phyloP scores from a whole-genome alignment of 352 stramenopile species.

The Phytophthora sansomeana region DNA sequence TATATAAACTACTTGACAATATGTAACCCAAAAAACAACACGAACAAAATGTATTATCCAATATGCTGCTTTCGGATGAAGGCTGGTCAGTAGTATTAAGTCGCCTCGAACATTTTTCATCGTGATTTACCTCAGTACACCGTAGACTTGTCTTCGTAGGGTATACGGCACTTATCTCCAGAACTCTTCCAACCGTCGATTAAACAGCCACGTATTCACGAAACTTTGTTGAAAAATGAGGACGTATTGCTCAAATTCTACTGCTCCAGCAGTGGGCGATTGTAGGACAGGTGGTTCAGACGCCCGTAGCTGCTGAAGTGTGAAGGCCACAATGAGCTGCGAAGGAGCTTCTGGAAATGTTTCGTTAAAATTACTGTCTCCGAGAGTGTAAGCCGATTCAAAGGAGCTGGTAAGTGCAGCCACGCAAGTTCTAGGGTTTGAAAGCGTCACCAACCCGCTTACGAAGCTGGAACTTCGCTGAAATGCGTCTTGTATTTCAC shows the following conservation, averaged over 20 bases:
- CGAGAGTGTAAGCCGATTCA: slow-evolving; percentile 10
- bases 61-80: too few relatives aligned
- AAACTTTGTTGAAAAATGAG: slow-evolving; percentile 36
- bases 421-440: slow-evolving; percentile 17
- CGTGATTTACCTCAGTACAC: too few relatives aligned
- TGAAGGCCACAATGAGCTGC: slow-evolving; percentile 29
- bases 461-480: slow-evolving; percentile 16
- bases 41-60: too few relatives aligned
- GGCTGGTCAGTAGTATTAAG: neutral
- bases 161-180: slow-evolving; percentile 19
- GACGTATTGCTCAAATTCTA: slow-evolving; percentile 31
- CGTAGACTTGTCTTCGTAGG: too few relatives aligned
- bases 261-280: slow-evolving; percentile 9
- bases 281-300: slow-evolving; percentile 1
- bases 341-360: slow-evolving; percentile 28
- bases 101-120: neutral
- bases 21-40: too few relatives aligned
- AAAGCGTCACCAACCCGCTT: slow-evolving; percentile 27
- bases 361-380: slow-evolving; percentile 6
- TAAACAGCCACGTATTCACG: slow-evolving; percentile 41
- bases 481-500: slow-evolving; percentile 29
- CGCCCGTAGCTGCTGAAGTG: slow-evolving; percentile 28
- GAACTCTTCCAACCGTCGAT: slow-evolving; percentile 24
- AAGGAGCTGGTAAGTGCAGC: slow-evolving; percentile 26
- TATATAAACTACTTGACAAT: neutral